phyloP scores from a whole-genome alignment of 2,329 filamentous ascomycete genomes.

The Colletotrichum tamarilloi region DNA sequence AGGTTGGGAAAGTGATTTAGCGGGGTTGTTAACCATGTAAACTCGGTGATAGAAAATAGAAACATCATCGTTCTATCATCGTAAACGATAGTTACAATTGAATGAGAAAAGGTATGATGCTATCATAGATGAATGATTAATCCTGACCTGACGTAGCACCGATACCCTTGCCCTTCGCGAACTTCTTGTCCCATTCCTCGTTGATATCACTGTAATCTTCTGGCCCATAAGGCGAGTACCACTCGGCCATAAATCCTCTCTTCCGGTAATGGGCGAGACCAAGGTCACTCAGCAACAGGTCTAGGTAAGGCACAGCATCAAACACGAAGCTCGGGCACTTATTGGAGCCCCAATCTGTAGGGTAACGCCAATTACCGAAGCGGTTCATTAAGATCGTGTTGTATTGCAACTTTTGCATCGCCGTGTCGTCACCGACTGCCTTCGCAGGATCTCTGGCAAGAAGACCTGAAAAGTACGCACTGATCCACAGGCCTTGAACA shows the following conservation, averaged over 20 bases:
- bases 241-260: constrained; percentile 60
- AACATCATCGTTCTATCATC: not conserved
- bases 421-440: constrained; percentile 8
- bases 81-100: not conserved
- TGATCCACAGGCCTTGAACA: constrained; percentile 70
- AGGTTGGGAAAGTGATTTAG: not conserved
- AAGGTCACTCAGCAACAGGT: constrained; percentile 74
- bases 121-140: not conserved
- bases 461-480: constrained; percentile 66
- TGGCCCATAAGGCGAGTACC: constrained; percentile 67
- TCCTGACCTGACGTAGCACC: not conserved
- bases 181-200: constrained; percentile 57
- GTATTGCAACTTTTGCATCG: constrained; percentile 54
- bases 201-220: constrained; percentile 67
- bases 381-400: constrained; percentile 73
- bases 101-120: not conserved
- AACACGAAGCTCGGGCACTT: constrained; percentile 78
- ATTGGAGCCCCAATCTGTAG: constrained; percentile 68
- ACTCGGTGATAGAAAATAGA: not conserved
- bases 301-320: constrained; percentile 79
- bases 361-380: constrained; percentile 78
- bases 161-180: not conserved
- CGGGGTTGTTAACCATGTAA: not conserved
- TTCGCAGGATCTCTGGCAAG: constrained; percentile 31
- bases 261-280: constrained; percentile 70